Percentiles rank a stretch among this genome's conserved stretches.
These are phyloP conservation scores for Penicillium angulare DNA, from an alignment of 495 filamentous ascomycete genomes.

Conservation along the genomic window DNA sequence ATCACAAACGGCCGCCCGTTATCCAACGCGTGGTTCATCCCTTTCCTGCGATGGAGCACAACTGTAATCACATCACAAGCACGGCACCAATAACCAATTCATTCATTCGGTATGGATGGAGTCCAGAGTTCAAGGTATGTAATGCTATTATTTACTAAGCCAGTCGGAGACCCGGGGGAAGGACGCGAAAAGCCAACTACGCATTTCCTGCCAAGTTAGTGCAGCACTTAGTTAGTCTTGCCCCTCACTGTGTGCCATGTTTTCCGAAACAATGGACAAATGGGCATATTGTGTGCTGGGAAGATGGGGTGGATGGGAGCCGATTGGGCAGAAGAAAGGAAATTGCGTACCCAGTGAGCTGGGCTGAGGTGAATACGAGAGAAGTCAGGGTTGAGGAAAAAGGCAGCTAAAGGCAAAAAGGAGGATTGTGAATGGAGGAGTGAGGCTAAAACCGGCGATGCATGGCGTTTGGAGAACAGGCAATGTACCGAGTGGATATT, in stretches of 20 bases:
- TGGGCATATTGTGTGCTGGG: background rate
- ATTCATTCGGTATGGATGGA: too few species aligned
- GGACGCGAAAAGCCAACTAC: slow-evolving; percentile 2
- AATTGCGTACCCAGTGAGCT: slow-evolving; percentile 1
- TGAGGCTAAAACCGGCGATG: background rate
- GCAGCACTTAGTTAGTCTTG: background rate
- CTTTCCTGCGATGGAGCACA: background rate
- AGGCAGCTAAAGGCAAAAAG: background rate
- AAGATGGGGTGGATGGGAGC: background rate
- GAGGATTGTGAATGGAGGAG: slow-evolving; percentile 1
- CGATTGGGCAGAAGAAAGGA: slow-evolving; percentile 3
- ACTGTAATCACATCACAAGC: background rate
- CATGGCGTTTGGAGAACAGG: slow-evolving; percentile 2
- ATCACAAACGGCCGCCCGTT: background rate
- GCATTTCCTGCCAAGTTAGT: background rate
- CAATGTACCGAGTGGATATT: too few species aligned
- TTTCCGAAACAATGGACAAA: background rate
- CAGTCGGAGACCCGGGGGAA: too few species aligned
- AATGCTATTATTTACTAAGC: too few species aligned
- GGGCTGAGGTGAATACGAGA: background rate
- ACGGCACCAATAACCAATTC: too few species aligned
- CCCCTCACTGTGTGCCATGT: background rate
- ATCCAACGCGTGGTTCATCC: background rate
- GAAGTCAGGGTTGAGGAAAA: background rate
- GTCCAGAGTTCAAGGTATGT: too few species aligned